Evolutionary conservation across 164 flowering plant genomes (phyloP), one percentile per base, ranked within the genome.

Genomic region (Vitis cinerea): DNA sequence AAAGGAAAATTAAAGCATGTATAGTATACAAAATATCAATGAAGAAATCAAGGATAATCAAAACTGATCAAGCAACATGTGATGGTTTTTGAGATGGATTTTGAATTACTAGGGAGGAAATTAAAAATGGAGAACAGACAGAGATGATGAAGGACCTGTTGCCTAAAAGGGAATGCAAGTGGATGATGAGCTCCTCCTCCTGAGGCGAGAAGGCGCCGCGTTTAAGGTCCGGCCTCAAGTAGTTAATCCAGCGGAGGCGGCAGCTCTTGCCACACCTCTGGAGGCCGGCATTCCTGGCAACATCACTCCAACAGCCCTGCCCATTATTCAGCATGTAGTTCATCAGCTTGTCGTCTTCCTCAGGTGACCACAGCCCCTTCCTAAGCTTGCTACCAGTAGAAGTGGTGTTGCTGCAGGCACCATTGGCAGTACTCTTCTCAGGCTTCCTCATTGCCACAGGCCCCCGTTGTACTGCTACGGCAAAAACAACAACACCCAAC

Each of bases 231-330:
- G 91, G 91, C 63, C 91, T 67, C 56, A 85, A 61, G 73, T 87
- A 87, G 23, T 87, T 87, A 63, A 87, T 87, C 91, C 91, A 87
- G 11, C 91, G 83, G 10, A 87, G 85, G 0, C 91, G 80, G 66
- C 91, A 85, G 65, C 91, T 87, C 75, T 87, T 87, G 10, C 91
- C 91, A 61, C 91, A 87, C 59, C 91, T 57, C 66, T 83, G 91
- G 62, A 87, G 57, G 44, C 89, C 91, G 9, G 91, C 89, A 75
- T 83, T 87, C 67, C 87, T 64, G 0, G 91, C 91, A 0, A 87
- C 86, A 54, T 87, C 89, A 59, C 88, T 85, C 91, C 91, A 87
- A 67, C 91, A 87, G 9, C 91, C 91, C 37, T 84, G 87, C 1
- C 89, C 89, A 61, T 83, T 83, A 17, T 60, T 80, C 50, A 83